Evolutionary conservation across 345 rosid genomes (phyloP).

Genomic region (Aquilaria sinensis): DNA sequence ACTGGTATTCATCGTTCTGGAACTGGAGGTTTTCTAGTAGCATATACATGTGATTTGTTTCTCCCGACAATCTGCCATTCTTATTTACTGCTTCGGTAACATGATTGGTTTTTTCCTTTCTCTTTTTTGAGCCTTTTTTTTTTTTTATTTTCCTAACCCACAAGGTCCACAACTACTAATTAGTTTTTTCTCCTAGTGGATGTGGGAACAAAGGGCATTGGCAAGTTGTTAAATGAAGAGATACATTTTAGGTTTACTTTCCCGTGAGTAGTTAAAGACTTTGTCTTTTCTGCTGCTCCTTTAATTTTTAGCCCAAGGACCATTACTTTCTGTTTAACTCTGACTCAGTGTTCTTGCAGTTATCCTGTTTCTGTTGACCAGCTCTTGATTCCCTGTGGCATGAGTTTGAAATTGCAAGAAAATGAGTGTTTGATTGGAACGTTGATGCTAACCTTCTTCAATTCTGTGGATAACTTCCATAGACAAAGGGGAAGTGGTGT

Average conservation of each 20-base stretch:
- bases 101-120: neutral
- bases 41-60: too few relatives aligned
- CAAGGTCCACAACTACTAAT: neutral
- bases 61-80: too few relatives aligned
- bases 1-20: too few relatives aligned
- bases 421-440: too few relatives aligned
- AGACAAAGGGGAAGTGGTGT: too few relatives aligned
- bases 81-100: too few relatives aligned
- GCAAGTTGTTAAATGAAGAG: neutral
- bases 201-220: neutral
- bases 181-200: neutral
- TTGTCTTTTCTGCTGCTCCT: constrained; percentile 7
- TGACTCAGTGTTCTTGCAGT: neutral
- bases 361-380: neutral
- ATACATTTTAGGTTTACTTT: neutral
- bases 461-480: too few relatives aligned
- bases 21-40: too few relatives aligned
- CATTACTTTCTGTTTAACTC: constrained; percentile 5
- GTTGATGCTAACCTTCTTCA: too few relatives aligned
- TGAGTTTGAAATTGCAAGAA: too few relatives aligned
- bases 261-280: constrained; percentile 7
- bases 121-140: neutral
- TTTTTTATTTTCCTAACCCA: neutral
- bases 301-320: neutral
- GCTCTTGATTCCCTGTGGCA: too few relatives aligned